Base-by-base conservation (phyloP, 768 basidiomycete species). In the Boletus edulis region DNA sequence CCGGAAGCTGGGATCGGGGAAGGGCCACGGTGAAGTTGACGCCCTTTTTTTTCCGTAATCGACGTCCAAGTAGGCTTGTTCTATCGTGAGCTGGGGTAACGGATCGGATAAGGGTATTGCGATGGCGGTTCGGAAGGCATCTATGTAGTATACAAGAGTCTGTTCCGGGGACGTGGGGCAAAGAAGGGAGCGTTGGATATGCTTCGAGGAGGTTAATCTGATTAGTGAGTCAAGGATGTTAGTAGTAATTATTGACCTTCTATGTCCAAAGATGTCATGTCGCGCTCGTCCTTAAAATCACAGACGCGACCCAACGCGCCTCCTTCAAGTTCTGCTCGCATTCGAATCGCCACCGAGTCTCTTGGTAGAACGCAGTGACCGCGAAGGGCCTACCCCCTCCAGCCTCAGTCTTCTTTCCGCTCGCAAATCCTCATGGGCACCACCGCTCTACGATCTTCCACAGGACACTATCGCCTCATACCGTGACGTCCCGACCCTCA, bases 21-120 rank as follows among this genome's bases (percentile, higher is more conserved):
- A 98, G 72, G 1, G 96, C 93, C 18, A 98, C 82, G 0, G 89
- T 89, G 62, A 97, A 94, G 73, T 98, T 95, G 43, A 81, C 86
- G n/a, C 90, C 92, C 72, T n/a, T 22, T 95, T 95, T 74, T 95
- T 93, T 35, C 91, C 92, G 59, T 87, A 90, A 68, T 94, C 89
- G 1, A 97, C 87, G 20, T 90, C 94, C 22, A 80, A 69, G 72
- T 91, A 97, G 0, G 86, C 92, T 64, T 91, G 84, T 39, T 90
- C 89, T 27, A 92, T 56, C 0, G 86, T 78, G 49, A 96, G 72
- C 3, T 73, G 72, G 29, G 85, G 83, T 8, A 92, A 72, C 0
- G 83, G 80, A 48, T 87, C 84, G 9, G 84, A 81, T 29, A 92
- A 66, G 56, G 80, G 78, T 63, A 85, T 78, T 5, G 94, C 91